phyloP scores from a whole-genome alignment of 2,329 filamentous ascomycete species.

The Alternaria alternata region DNA sequence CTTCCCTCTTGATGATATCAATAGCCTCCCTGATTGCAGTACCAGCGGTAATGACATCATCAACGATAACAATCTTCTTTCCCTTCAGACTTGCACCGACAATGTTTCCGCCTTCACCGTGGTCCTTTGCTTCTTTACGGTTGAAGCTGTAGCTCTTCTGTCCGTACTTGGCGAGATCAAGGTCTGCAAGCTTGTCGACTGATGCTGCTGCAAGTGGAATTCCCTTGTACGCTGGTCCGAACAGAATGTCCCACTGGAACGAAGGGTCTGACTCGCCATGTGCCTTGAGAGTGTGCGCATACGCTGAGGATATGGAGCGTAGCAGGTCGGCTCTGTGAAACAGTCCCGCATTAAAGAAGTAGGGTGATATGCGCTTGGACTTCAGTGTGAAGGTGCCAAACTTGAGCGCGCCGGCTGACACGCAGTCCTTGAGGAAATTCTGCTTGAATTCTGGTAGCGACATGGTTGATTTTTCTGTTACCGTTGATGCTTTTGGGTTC shows the following conservation, averaged over 20 bases:
- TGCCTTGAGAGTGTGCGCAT: constrained; percentile 69
- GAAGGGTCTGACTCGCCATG: constrained; percentile 53
- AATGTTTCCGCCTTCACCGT: constrained; percentile 93
- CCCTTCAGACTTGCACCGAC: constrained; percentile 87
- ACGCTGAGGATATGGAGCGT: constrained; percentile 79
- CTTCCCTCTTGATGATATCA: constrained; percentile 84
- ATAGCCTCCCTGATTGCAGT: constrained; percentile 95
- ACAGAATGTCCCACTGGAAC: constrained; percentile 82
- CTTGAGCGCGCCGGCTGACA: constrained; percentile 74
- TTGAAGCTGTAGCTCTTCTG: constrained; percentile 87
- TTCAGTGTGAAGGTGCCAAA: constrained; percentile 91
- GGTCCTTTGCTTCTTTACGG: constrained; percentile 94
- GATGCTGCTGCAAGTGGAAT: constrained; percentile 87
- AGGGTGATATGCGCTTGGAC: constrained; percentile 87
- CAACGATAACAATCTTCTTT: constrained; percentile 87
- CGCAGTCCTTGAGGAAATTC: constrained; percentile 74
- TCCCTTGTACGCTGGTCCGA: constrained; percentile 96
- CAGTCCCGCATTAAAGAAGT: constrained; percentile 96
- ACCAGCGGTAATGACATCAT: constrained; percentile 96
- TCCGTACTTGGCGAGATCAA: constrained; percentile 72
- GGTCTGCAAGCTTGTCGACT: constrained; percentile 75
- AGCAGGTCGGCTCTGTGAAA: constrained; percentile 85
- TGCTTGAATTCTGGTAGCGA: constrained; percentile 63
- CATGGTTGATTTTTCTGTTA: constrained; percentile 14
- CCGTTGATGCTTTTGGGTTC: not conserved